These are phyloP conservation scores for Decorospora gaudefroyi DNA, from an alignment of 2,329 filamentous ascomycete genomes.

Conservation along the genomic window DNA sequence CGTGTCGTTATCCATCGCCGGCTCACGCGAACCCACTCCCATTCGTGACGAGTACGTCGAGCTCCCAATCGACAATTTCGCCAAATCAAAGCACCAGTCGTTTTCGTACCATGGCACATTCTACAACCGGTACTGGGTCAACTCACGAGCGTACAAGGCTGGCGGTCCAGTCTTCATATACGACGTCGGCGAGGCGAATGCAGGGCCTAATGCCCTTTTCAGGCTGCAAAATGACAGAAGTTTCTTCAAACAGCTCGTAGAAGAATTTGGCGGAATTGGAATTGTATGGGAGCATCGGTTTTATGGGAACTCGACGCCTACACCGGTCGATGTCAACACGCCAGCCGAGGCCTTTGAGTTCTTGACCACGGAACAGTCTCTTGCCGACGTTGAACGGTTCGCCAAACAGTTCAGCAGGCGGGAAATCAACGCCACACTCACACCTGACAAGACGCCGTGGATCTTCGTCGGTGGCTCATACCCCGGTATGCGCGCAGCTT, in stretches of 20 bases:
- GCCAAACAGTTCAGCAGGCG: slow-evolving; percentile 47
- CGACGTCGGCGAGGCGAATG: slow-evolving; percentile 45
- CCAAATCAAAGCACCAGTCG: slow-evolving; percentile 27
- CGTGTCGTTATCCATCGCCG: not conserved
- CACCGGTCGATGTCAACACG: slow-evolving; percentile 39
- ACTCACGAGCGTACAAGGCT: slow-evolving; percentile 38
- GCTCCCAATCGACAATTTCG: slow-evolving; percentile 47
- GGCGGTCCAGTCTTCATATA: slow-evolving; percentile 49
- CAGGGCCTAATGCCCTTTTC: slow-evolving; percentile 29
- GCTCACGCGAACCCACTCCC: slow-evolving; percentile 23
- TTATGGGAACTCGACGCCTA: slow-evolving; percentile 50
- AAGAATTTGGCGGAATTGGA: slow-evolving; percentile 45
- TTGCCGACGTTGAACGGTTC: slow-evolving; percentile 50
- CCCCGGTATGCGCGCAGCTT: slow-evolving; percentile 47
- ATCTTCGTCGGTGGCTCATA: slow-evolving; percentile 48
- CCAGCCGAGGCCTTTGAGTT: slow-evolving; percentile 43
- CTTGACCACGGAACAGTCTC: slow-evolving; percentile 49
- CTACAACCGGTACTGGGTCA: slow-evolving; percentile 48
- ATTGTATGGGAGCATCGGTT: slow-evolving; percentile 51
- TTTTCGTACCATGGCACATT: slow-evolving; percentile 34
- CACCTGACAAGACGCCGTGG: slow-evolving; percentile 46
- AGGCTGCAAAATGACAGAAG: slow-evolving; percentile 38
- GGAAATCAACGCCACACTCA: slow-evolving; percentile 43
- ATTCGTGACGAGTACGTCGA: slow-evolving; percentile 48
- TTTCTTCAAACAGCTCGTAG: slow-evolving; percentile 45